These are phyloP conservation scores for Hirschioporus abietinus DNA, from an alignment of 768 basidiomycete species.

Conservation along the genomic window DNA sequence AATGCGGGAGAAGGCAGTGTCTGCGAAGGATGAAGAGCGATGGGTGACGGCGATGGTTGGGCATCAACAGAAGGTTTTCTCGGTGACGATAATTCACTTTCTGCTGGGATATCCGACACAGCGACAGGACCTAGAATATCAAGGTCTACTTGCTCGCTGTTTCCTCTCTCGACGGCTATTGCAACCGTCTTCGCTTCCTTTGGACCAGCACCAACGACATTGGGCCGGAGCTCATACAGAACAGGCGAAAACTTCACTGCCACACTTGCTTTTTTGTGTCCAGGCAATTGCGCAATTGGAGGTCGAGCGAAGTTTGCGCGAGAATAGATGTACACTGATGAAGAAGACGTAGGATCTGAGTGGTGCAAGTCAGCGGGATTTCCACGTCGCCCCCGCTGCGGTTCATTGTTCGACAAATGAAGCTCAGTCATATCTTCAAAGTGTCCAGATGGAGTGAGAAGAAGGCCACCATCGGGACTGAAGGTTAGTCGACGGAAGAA, in stretches of 20 bases:
- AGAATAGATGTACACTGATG: constrained; percentile 91
- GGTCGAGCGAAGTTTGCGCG: constrained; percentile 90
- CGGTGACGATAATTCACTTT: constrained; percentile 19
- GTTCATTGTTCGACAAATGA: constrained; percentile 32
- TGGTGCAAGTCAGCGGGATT: constrained; percentile 37
- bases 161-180: constrained; percentile 61
- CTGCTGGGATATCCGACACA: constrained; percentile 21
- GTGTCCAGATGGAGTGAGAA: constrained; percentile 94
- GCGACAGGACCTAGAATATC: constrained; percentile 44
- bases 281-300: constrained; percentile 91
- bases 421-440: constrained; percentile 84
- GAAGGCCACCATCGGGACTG: constrained; percentile 89
- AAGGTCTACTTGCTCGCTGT: constrained; percentile 55
- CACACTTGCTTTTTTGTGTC: constrained; percentile 93
- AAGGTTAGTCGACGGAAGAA: constrained; percentile 95
- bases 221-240: constrained; percentile 81
- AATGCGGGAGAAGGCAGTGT: constrained; percentile 47
- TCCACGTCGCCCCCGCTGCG: constrained; percentile 54
- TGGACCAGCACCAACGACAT: constrained; percentile 33
- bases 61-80: constrained; percentile 10
- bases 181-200: constrained; percentile 38
- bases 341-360: constrained; percentile 33
- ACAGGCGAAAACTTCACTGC: constrained; percentile 93
- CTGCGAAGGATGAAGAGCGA: constrained; percentile 16
- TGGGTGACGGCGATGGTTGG: constrained; percentile 5